phyloP scores from a whole-genome alignment of 73 alveolate genomes.

The Durusdinium trenchii region DNA sequence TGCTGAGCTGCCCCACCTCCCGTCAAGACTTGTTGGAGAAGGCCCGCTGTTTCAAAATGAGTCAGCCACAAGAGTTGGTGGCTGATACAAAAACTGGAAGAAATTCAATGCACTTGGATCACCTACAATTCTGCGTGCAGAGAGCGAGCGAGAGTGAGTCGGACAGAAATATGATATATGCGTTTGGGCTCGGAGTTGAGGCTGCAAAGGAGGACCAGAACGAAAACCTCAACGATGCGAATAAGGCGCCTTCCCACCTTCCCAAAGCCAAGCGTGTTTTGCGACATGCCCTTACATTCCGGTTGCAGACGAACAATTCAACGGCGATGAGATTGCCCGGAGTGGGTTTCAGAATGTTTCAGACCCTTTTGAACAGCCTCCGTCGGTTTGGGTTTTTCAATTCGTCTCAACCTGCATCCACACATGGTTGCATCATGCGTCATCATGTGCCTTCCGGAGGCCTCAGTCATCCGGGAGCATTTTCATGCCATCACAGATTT shows the following conservation, averaged over 20 bases:
- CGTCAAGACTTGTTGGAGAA: slow-evolving; percentile 40
- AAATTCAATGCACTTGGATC: no score
- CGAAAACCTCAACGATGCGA: not conserved
- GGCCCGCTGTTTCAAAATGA: not conserved
- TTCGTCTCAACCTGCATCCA: no score
- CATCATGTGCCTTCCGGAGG: not conserved
- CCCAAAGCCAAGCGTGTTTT: no score
- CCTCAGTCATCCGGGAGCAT: slow-evolving; percentile 22
- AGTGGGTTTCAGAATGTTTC: not conserved
- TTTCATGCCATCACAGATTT: slow-evolving; percentile 58
- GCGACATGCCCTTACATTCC: no score
- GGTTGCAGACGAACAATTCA: no score
- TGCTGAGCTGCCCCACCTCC: slow-evolving; percentile 41
- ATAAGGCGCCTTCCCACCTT: no score
- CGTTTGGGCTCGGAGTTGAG: no score
- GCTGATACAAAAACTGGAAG: no score
- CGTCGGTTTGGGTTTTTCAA: not conserved
- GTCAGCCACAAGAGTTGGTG: no score
- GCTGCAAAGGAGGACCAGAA: slow-evolving; percentile 18
- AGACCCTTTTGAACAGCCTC: not conserved
- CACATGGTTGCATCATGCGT: not conserved
- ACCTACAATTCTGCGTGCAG: no score
- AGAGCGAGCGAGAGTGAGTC: no score
- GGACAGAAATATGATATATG: no score
- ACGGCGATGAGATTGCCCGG: not conserved